phyloP scores from a whole-genome alignment of 306 rosid species.

The Fragaria vesca region DNA sequence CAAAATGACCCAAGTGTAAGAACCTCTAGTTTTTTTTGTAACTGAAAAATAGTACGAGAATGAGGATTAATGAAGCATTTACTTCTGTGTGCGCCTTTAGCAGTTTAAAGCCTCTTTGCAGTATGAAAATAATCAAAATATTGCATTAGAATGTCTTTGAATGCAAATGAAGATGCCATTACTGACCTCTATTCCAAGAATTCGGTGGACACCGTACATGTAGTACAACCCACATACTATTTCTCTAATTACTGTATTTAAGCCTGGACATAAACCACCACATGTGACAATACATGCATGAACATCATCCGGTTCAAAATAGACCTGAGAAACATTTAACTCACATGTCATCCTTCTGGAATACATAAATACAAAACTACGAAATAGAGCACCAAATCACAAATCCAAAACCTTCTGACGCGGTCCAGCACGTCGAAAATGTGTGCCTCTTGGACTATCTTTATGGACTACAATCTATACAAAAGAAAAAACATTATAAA shows the following conservation, averaged over 20 bases:
- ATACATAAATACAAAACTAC: not conserved
- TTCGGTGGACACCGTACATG: constrained; percentile 51
- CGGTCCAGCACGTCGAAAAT: constrained; percentile 48
- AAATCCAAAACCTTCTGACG: constrained; percentile 39
- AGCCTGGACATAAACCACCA: constrained; percentile 61
- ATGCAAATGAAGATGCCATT: not conserved
- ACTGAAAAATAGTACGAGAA: not conserved
- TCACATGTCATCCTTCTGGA: not conserved
- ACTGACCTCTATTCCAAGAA: constrained; percentile 51
- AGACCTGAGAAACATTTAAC: constrained; percentile 37
- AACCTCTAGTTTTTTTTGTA: not conserved
- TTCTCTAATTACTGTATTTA: constrained; percentile 57
- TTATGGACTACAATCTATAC: constrained; percentile 37
- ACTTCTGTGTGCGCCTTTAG: not conserved
- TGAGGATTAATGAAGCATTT: not conserved
- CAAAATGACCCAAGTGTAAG: not conserved
- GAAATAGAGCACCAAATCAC: not conserved
- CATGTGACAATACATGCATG: constrained; percentile 58
- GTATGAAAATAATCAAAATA: not conserved
- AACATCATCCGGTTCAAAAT: constrained; percentile 50
- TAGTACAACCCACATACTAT: constrained; percentile 53
- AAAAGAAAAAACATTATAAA: constrained; percentile 1
- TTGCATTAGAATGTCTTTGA: not conserved
- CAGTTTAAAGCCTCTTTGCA: not conserved
- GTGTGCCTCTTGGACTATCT: constrained; percentile 41